Base-by-base conservation (phyloP, 164 flowering plant species). In the Annona squamosa region DNA sequence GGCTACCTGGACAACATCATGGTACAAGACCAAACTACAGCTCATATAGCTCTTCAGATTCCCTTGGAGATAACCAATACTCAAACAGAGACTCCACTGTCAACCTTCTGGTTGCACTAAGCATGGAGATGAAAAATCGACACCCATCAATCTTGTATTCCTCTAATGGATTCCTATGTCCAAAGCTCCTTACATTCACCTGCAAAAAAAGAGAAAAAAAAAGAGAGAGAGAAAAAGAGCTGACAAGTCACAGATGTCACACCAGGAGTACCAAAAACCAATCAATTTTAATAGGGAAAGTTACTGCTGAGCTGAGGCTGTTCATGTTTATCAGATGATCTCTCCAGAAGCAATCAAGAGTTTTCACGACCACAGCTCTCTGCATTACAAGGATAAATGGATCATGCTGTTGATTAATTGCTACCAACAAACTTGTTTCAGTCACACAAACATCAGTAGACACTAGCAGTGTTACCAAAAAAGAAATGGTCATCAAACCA, bases 101-200 rank as follows among this genome's bases (percentile, higher is more conserved):
- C 62, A 90, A 76, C 77, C 96, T 88, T 71, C 98, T 82, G 18
- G 89, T 91, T 46, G 96, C 92, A 82, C 96, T 89, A 68, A 93
- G 97, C 98, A 95, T 93, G 3, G 98, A 91, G 68, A 95, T 92
- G 86, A 93, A 95, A 79, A 93, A 95, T 62, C 92, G 84, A 75
- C 94, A 95, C 5, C 99, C 99, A 83, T 95, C 99, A 64, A 95
- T 93, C 80, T 95, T 93, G 83, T 93, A 95, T 77, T 95, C 97
- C 79, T 95, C 99, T 4, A 95, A 93, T 42, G 99, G 99, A 80
- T 95, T 88, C 72, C 98, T 81, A 77, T 91, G 91, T 74, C 97
- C 99, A 75, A 95, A 95, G 79, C 97, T 90, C 79, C 99, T 85
- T 18, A 95, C 96, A 79, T 95, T 93, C 56, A 90, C 99, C 99